Conservation (phyloP, 441 rosid species). For the Populus trichocarpa region DNA sequence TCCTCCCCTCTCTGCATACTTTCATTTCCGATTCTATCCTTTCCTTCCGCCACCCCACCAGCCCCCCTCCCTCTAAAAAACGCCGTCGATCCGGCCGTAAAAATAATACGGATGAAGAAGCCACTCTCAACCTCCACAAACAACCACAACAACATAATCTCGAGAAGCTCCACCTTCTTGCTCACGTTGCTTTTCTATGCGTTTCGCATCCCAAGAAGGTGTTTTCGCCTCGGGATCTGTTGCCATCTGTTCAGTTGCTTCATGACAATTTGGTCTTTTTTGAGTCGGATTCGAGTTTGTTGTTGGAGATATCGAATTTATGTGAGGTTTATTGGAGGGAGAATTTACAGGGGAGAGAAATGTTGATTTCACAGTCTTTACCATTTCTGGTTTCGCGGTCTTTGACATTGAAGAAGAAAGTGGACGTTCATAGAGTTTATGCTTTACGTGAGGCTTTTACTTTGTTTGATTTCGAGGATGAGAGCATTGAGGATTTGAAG, state of each 20-base stretch:
- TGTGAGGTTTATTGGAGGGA: conserved; percentile 90
- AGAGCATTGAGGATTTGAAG: conserved; percentile 83
- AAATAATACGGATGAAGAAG: not conserved
- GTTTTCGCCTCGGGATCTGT: conserved; percentile 43
- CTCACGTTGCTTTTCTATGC: conserved; percentile 45
- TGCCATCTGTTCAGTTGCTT: conserved; percentile 53
- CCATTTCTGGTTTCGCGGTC: conserved; percentile 80
- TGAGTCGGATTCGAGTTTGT: conserved; percentile 60
- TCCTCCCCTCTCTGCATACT: conserved; percentile 51
- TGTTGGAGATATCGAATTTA: conserved; percentile 53
- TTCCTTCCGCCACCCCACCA: conserved; percentile 16
- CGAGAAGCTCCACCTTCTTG: conserved; percentile 45
- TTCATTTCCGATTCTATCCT: conserved; percentile 29
- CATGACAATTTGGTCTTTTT: conserved; percentile 67
- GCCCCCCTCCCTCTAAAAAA: conserved; percentile 68
- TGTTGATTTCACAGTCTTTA: conserved; percentile 69
- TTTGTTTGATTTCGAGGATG: conserved; percentile 82
- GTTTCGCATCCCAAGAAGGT: conserved; percentile 46
- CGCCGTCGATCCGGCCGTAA: conserved; percentile 45
- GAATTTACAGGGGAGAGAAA: conserved; percentile 46
- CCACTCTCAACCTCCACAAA: conserved; percentile 13
- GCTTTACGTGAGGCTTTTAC: conserved; percentile 69
- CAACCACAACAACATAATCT: conserved; percentile 20
- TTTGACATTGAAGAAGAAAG: conserved; percentile 75
- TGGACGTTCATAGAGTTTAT: conserved; percentile 80